These are phyloP conservation scores for Theobroma grandiflorum DNA, from an alignment of 441 rosid genomes.

Conservation along the genomic window DNA sequence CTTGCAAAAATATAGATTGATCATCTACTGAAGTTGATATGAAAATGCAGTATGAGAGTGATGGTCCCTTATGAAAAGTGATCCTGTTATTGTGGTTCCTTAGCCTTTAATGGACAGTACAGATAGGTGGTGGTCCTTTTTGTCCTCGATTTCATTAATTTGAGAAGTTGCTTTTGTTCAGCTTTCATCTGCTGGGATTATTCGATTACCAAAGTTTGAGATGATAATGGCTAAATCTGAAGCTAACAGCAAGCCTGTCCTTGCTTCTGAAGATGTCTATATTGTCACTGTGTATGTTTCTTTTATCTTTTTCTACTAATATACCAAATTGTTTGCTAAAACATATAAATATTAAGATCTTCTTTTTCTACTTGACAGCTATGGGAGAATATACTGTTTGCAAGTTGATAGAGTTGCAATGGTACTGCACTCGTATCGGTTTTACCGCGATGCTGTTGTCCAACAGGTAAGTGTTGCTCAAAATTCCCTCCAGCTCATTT, in stretches of 20 bases:
- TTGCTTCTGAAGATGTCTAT: slow-evolving; percentile 83
- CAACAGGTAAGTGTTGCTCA: slow-evolving; percentile 66
- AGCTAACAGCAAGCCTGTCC: slow-evolving; percentile 87
- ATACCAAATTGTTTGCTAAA: slow-evolving; percentile 16
- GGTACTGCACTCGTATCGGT: slow-evolving; percentile 88
- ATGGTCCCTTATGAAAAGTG: not conserved
- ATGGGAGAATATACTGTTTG: slow-evolving; percentile 98
- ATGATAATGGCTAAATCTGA: slow-evolving; percentile 93
- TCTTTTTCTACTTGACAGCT: slow-evolving; percentile 55
- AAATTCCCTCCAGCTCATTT: not conserved
- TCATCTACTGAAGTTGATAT: not conserved
- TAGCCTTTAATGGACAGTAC: not conserved
- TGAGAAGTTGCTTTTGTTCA: slow-evolving; percentile 50
- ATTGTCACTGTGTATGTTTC: slow-evolving; percentile 86
- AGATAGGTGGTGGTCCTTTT: slow-evolving; percentile 7
- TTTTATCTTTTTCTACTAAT: slow-evolving; percentile 27
- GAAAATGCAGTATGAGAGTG: not conserved
- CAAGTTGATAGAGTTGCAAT: slow-evolving; percentile 98
- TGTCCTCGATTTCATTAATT: slow-evolving; percentile 18
- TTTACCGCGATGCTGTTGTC: slow-evolving; percentile 96
- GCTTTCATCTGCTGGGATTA: slow-evolving; percentile 94
- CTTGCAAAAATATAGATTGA: not conserved
- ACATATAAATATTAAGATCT: slow-evolving; percentile 23
- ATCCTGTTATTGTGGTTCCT: not conserved
- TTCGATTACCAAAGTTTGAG: slow-evolving; percentile 94